Conservation (phyloP, 1,284 basidiomycete genomes). For the Stereum hirsutum region DNA sequence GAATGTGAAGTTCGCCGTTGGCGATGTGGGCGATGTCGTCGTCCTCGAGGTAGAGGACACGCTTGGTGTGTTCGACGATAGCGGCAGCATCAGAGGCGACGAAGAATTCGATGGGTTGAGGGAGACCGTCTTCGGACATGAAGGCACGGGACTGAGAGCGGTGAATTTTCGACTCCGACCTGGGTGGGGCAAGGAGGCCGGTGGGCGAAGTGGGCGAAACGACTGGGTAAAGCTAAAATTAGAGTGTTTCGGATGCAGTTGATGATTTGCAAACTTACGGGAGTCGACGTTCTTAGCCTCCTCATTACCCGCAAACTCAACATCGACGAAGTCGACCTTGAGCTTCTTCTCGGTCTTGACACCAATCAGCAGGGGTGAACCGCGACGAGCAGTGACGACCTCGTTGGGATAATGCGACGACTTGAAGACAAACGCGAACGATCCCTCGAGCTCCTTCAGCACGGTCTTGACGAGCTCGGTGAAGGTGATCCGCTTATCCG, state of each 20-base stretch:
- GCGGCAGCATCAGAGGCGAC: constrained; percentile 96
- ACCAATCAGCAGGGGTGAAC: constrained; percentile 94
- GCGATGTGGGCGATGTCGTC: constrained; percentile 98
- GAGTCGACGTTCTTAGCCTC: constrained; percentile 47
- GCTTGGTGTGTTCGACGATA: constrained; percentile 98
- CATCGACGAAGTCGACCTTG: constrained; percentile 99
- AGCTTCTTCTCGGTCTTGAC: constrained; percentile 99
- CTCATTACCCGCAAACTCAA: constrained; percentile 81
- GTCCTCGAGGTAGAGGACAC: constrained; percentile 97
- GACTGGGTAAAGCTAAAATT: constrained; percentile 12
- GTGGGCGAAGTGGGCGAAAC: constrained; percentile 42
- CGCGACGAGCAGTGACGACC: constrained; percentile 92
- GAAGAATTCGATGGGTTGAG: constrained; percentile 99
- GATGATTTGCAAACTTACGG: constrained; percentile 34
- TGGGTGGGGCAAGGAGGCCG: constrained; percentile 71
- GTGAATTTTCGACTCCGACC: constrained; percentile 73
- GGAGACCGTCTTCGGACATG: constrained; percentile 96
- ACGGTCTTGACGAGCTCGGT: constrained; percentile 93
- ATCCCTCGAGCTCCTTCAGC: constrained; percentile 97
- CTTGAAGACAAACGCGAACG: constrained; percentile 99
- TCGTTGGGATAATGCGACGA: constrained; percentile 95
- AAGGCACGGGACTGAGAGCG: constrained; percentile 97
- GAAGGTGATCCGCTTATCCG: constrained; percentile 84
- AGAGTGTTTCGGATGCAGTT: background rate
- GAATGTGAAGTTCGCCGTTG: constrained; percentile 97